Percentiles rank a stretch among this genome's conserved stretches.
These are phyloP conservation scores for Metarhizium brunneum DNA, from an alignment of 2,329 filamentous ascomycete species.

Conservation along the genomic window DNA sequence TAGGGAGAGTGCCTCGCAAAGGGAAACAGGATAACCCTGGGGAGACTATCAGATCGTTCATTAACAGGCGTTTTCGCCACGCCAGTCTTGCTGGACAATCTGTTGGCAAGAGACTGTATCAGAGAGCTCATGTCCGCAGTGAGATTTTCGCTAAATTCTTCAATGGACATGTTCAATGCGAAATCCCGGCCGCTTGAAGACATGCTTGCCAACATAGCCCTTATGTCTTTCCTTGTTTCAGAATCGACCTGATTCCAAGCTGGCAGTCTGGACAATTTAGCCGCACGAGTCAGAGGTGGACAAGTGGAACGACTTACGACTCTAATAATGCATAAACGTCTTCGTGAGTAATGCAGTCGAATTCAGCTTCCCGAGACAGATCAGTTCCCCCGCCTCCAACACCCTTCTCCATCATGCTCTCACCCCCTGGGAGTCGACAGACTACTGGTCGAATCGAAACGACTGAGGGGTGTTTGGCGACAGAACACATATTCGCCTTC, in stretches of 20 bases:
- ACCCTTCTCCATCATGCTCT: slow-evolving; percentile 62
- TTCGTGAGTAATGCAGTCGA: slow-evolving; percentile 48
- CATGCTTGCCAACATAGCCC: slow-evolving; percentile 8
- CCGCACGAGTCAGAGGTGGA: background rate
- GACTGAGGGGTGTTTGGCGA: slow-evolving; percentile 37
- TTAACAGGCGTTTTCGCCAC: background rate
- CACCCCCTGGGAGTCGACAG: slow-evolving; percentile 48
- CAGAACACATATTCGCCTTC: slow-evolving; percentile 52
- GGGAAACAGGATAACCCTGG: slow-evolving; percentile 53
- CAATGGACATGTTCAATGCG: slow-evolving; percentile 15
- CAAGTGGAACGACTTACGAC: slow-evolving; percentile 15
- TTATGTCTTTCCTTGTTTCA: slow-evolving; percentile 7
- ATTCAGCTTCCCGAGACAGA: slow-evolving; percentile 55
- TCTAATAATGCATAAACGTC: slow-evolving; percentile 41
- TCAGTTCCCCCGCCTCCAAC: slow-evolving; percentile 74
- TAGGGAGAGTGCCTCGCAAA: slow-evolving; percentile 90
- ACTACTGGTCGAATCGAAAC: slow-evolving; percentile 76
- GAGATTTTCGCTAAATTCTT: slow-evolving; percentile 9
- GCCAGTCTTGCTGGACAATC: background rate
- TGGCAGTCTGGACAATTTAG: slow-evolving; percentile 11
- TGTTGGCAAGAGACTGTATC: background rate
- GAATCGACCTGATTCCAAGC: slow-evolving; percentile 6
- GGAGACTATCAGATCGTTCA: slow-evolving; percentile 16
- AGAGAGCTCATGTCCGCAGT: slow-evolving; percentile 8
- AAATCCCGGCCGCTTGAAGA: slow-evolving; percentile 15